Evolutionary conservation across 225 moss, liverwort and hornwort species (phyloP).

Genomic region (Sphagnum contortum): DNA sequence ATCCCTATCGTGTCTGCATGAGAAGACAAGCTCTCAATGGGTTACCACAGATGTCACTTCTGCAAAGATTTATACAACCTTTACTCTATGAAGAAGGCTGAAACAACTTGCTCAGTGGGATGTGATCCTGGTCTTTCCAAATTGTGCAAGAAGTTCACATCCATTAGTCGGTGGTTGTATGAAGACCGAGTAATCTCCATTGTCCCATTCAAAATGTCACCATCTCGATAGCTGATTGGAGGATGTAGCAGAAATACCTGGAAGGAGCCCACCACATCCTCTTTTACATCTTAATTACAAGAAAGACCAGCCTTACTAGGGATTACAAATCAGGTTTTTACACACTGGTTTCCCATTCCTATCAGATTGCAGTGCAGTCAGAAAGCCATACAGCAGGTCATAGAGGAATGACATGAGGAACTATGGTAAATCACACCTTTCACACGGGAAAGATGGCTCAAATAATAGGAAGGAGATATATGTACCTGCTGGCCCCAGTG

Average conservation of each 20-base stretch:
- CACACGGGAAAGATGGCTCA: background rate
- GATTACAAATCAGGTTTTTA: background rate
- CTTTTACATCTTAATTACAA: background rate
- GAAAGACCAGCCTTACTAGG: background rate
- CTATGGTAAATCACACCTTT: background rate
- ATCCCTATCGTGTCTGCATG: too few relatives aligned
- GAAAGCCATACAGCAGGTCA: background rate
- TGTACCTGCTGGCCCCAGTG: conserved; percentile 97
- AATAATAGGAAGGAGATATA: background rate
- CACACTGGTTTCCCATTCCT: too few relatives aligned
- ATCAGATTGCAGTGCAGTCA: background rate
- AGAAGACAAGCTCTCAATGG: too few relatives aligned
- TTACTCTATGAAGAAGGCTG: conserved; percentile 73
- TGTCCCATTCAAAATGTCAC: conserved; percentile 60
- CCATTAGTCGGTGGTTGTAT: conserved; percentile 87
- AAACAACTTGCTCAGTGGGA: conserved; percentile 23
- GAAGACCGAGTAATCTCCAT: conserved; percentile 68
- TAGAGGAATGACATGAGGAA: background rate
- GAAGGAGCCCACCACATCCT: background rate
- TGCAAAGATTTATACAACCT: background rate
- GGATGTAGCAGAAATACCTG: conserved; percentile 85
- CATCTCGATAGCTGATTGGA: conserved; percentile 44
- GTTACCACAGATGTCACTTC: too few relatives aligned
- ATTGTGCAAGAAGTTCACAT: conserved; percentile 65
- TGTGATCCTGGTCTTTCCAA: conserved; percentile 45